A percentile compares a stretch with the other conserved stretches of the same genome.
These are phyloP conservation scores for Colletotrichum agaves DNA, from an alignment of 2,329 filamentous ascomycete genomes.

Conservation along the genomic window DNA sequence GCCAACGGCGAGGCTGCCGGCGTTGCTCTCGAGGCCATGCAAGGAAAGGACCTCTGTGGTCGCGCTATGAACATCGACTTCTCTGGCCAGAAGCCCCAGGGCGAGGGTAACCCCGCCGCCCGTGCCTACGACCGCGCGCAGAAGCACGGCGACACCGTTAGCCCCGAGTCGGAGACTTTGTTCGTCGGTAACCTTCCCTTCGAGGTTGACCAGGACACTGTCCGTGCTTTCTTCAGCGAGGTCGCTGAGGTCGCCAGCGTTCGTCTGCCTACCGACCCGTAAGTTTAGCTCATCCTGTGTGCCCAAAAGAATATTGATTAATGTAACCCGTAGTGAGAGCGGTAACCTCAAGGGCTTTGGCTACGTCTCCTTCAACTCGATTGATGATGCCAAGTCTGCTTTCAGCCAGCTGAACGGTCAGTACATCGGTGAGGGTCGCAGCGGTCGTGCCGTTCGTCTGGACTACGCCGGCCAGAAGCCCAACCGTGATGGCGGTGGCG, in stretches of 20 bases:
- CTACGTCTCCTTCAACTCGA: slow-evolving; percentile 84
- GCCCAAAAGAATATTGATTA: slow-evolving; percentile 34
- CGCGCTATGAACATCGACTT: slow-evolving; percentile 84
- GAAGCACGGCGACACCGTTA: slow-evolving; percentile 82
- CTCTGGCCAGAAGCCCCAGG: slow-evolving; percentile 72
- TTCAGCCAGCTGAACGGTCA: slow-evolving; percentile 77
- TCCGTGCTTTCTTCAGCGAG: slow-evolving; percentile 79
- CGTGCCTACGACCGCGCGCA: slow-evolving; percentile 73
- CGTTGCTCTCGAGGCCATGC: slow-evolving; percentile 79
- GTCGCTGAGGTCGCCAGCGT: slow-evolving; percentile 79
- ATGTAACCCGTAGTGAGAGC: slow-evolving; percentile 67
- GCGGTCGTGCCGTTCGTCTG: slow-evolving; percentile 80
- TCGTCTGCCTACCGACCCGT: slow-evolving; percentile 87
- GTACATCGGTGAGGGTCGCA: slow-evolving; percentile 71
- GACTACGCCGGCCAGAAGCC: slow-evolving; percentile 81
- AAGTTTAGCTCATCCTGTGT: slow-evolving; percentile 47
- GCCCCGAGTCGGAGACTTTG: slow-evolving; percentile 84
- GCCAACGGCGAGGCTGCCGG: slow-evolving; percentile 72
- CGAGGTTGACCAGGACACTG: slow-evolving; percentile 79
- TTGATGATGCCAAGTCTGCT: slow-evolving; percentile 85
- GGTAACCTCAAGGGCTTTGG: slow-evolving; percentile 92
- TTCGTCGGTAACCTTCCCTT: slow-evolving; percentile 94
- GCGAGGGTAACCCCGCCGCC: slow-evolving; percentile 60
- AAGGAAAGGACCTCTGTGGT: slow-evolving; percentile 78
- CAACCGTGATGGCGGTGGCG: slow-evolving; percentile 61